A percentile compares a stretch with the other conserved stretches of the same genome.
phyloP scores from a whole-genome alignment of 768 basidiomycete species.

The Serendipita indica region DNA sequence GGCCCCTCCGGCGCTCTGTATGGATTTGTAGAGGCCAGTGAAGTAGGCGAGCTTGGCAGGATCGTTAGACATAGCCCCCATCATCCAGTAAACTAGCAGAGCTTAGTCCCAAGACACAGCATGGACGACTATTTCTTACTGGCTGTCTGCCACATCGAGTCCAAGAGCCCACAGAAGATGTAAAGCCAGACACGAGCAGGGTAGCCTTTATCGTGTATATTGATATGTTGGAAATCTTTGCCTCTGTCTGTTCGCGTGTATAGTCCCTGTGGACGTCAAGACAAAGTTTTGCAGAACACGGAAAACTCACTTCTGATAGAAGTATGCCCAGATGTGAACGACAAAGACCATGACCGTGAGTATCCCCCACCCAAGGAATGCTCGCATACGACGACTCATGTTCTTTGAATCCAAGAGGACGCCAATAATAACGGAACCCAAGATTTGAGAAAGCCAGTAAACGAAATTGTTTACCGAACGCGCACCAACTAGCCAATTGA shows the following conservation, averaged over 20 bases:
- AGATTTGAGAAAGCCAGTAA: constrained; percentile 68
- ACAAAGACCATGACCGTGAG: constrained; percentile 49
- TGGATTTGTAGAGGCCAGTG: constrained; percentile 41
- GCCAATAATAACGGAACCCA: constrained; percentile 60
- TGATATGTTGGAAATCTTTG: constrained; percentile 32
- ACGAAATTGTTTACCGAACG: constrained; percentile 63
- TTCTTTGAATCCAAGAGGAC: constrained; percentile 43
- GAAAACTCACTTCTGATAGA: constrained; percentile 48
- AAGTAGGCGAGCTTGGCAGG: constrained; percentile 66
- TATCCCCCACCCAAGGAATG: constrained; percentile 51
- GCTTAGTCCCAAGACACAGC: background rate
- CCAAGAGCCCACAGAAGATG: constrained; percentile 59
- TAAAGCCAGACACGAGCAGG: constrained; percentile 44
- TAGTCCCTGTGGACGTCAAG: constrained; percentile 30
- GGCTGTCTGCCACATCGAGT: constrained; percentile 75
- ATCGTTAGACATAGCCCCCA: constrained; percentile 78
- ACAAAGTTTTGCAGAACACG: background rate
- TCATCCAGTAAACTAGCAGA: constrained; percentile 53
- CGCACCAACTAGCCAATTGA: constrained; percentile 33
- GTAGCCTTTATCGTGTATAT: constrained; percentile 43
- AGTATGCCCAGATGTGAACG: constrained; percentile 62
- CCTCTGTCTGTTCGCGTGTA: constrained; percentile 34
- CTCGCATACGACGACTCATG: constrained; percentile 50
- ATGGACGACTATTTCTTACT: constrained; percentile 15
- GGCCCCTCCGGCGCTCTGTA: constrained; percentile 65